Base-by-base conservation (phyloP, 2,329 filamentous ascomycete species). In the Orbilia javanica region DNA sequence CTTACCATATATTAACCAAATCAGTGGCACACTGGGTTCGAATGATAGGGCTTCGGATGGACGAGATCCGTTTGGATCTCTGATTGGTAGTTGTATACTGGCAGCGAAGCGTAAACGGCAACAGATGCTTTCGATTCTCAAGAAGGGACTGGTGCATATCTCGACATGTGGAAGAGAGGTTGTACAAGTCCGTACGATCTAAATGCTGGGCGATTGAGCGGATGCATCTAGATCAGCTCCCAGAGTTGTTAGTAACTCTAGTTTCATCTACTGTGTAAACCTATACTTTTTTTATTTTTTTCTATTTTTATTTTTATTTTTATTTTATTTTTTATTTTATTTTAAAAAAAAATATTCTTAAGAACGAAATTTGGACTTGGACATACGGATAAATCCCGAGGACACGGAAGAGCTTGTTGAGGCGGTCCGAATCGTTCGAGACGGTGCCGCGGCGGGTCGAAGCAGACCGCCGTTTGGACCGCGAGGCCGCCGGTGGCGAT, bases 101-200 rank as follows among this genome's bases (percentile, higher is more conserved):
- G 39, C 73, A 77, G 18, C 60, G 60, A n/a, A 77, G 34, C 13
- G 73, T 77, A 42, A 77, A 77, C 2, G 73, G 66, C 13, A 77
- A 18, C 7, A 77, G 50, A 44, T 71, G 73, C n/a, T 44, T 65
- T 44, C 73, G 66, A 29, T 77, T 77, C 66, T 77, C 73, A 50
- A 77, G 60, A 34, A 77, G 50, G n/a, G n/a, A 65, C n/a, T 71
- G 66, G 66, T 77, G 73, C 57, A 66, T 71, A 52, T 71, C 66
- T 29, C 73, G 73, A 31, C 73, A 77, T 66, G 73, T 77, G 18
- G 73, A 77, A 6, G 73, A 77, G 31, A 77, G 66, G 48, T 77
- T 77, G 60, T 77, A 77, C 11, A 77, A 52, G 50, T 77, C 73
- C 13, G 73, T 77, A 39, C 73, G 73, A 50, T 77, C 73, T 22